Conservation (phyloP, 2,329 filamentous ascomycete genomes). For the Microdochium trichocladiopsis region DNA sequence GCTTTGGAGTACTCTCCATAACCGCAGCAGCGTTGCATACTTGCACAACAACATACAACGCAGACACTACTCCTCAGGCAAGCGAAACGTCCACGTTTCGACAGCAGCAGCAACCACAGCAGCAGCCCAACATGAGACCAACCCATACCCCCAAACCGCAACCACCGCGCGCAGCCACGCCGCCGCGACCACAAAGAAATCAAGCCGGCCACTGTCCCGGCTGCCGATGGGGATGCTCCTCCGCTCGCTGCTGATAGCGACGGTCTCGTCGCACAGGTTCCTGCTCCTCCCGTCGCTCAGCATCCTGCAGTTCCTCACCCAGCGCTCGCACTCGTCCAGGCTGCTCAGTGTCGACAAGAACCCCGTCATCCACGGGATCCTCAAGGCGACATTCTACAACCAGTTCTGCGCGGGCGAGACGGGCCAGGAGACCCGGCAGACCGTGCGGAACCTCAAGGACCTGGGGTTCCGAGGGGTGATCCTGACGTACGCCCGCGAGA, state of each 20-base stretch:
- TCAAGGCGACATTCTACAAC: slow-evolving; percentile 44
- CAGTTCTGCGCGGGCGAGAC: slow-evolving; percentile 51
- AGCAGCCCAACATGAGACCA: too few relatives aligned
- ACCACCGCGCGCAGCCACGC: background rate
- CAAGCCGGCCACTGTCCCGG: slow-evolving; percentile 11
- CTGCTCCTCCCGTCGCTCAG: slow-evolving; percentile 28
- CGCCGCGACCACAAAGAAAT: background rate
- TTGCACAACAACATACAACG: too few relatives aligned
- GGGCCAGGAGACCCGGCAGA: slow-evolving; percentile 34
- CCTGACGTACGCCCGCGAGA: slow-evolving; percentile 43
- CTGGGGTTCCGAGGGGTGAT: slow-evolving; percentile 49
- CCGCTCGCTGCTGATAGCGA: slow-evolving; percentile 33
- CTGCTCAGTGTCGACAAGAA: slow-evolving; percentile 42
- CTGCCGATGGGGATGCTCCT: slow-evolving; percentile 27
- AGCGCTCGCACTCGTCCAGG: slow-evolving; percentile 20
- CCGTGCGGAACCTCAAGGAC: slow-evolving; percentile 32
- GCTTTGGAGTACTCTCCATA: too few relatives aligned
- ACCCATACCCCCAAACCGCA: background rate
- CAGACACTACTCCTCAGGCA: too few relatives aligned
- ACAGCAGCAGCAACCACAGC: background rate
- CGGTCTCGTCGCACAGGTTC: slow-evolving; percentile 35
- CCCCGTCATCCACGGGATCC: slow-evolving; percentile 33
- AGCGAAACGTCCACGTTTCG: too few relatives aligned
- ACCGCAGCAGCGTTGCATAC: too few relatives aligned
- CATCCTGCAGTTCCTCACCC: slow-evolving; percentile 28